These are phyloP conservation scores for Phellopilus nigrolimitatus DNA, from an alignment of 1,284 basidiomycete species.

Conservation along the genomic window DNA sequence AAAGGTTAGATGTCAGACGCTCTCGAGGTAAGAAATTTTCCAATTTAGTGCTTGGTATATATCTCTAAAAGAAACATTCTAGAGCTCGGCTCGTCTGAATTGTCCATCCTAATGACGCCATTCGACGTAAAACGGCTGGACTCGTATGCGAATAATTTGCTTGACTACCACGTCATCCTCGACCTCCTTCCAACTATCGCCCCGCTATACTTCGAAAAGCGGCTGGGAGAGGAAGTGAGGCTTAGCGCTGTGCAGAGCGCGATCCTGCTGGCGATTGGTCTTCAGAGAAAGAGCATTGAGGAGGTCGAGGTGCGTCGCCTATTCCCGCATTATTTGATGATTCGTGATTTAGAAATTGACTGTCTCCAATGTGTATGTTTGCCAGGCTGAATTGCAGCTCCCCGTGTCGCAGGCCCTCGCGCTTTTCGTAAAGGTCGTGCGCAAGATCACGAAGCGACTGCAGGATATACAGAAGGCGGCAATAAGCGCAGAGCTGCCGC, in stretches of 20 bases:
- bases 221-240: conserved; percentile 57
- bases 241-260: conserved; percentile 85
- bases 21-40: conserved; percentile 36
- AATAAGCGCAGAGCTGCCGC: conserved; percentile 55
- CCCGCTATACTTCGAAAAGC: conserved; percentile 79
- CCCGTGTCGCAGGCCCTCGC: conserved; percentile 87
- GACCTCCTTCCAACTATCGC: conserved; percentile 86
- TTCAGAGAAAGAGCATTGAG: conserved; percentile 90
- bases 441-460: conserved; percentile 79
- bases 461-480: conserved; percentile 79
- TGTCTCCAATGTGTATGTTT: neutral
- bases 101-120: conserved; percentile 75
- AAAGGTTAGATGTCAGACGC: conserved; percentile 36
- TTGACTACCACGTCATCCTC: conserved; percentile 95
- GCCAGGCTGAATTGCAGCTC: conserved; percentile 76
- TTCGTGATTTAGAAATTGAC: conserved; percentile 11
- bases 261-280: conserved; percentile 84
- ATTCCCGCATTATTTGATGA: neutral
- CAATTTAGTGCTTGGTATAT: neutral
- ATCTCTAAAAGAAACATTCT: conserved; percentile 1
- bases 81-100: conserved; percentile 64
- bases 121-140: conserved; percentile 97
- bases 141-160: conserved; percentile 92
- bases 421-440: conserved; percentile 87
- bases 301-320: conserved; percentile 67